Base-by-base conservation (phyloP, 495 filamentous ascomycete genomes). In the Aspergillus sclerotiicarbonarius region DNA sequence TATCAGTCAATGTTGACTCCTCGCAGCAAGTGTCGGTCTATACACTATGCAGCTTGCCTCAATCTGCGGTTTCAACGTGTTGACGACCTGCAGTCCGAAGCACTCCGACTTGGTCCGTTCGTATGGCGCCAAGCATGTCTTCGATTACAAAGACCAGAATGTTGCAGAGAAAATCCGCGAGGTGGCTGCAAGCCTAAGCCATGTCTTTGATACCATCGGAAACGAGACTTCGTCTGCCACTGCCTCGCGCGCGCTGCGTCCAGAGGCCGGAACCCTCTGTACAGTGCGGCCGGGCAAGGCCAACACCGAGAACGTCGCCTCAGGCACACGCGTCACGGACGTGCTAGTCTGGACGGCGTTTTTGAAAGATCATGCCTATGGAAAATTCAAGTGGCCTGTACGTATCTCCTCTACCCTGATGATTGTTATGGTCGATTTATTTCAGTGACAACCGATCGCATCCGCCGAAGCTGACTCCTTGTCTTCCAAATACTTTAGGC, bases 21-120 rank as follows among this genome's bases (percentile, higher is more conserved):
- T 16, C 45, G 7, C 31, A 70, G 69, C 67, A 2, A 71, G 69
- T 33, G 72, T 75, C 3, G 71, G 72, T 4, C 59, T 63, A 0
- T 72, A 72, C 43, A 47, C 72, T 6, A 68, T 76, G 15, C 72
- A 76, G 25, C 20, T 74, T 0, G 71, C 72, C 1, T 30, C 54
- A 0, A 39, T 62, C 3, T 61, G 25, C 37, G 69, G 66, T 10
- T 43, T 74, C 0, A 21, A 70, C 0, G 65, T 74, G 3, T 66
- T 85, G 20, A 69, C 79, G 0, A 84, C 81, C 1, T 82, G 82
- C 62, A 82, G 80, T 1, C 75, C 78, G 0, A 57, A 63, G 6
- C 81, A 86, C 64, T 73, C 76, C 41, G 65, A 77, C 4, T 68
- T 86, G 3, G 76, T 79, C 21, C 71, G 70, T 13, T 66, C 58